Base-by-base conservation (phyloP, 495 filamentous ascomycete genomes). In the Lepraria neglecta region DNA sequence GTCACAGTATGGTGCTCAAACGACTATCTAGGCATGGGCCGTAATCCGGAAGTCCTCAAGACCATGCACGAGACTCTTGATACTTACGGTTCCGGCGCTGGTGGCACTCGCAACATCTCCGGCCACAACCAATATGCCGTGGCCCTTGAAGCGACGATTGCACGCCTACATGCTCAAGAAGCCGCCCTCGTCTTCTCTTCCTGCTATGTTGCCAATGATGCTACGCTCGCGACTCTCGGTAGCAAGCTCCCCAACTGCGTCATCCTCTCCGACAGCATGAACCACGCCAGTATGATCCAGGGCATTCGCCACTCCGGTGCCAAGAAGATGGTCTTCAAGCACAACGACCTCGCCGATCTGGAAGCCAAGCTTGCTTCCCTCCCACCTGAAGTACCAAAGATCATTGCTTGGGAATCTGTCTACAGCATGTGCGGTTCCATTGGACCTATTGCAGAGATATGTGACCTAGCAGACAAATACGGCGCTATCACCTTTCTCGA, bases 1-100 rank as follows among this genome's bases (percentile, higher is more conserved):
- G 94, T 98, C 56, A 96, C 92, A 4, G 92, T 97, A 42, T 98
- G 95, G 94, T 98, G 94, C 79, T 95, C 92, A 66, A 98, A 98
- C 69, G 94, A 98, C 74, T 98, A 98, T 71, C 80, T 98, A 11
- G 94, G 94, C 61, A 98, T 98, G 94, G 92, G 94, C 24, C 83
- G 91, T 60, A 97, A 97, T 72, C 82, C 81, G 3, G 78, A 90
- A 33, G 95, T 98, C 5, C 76, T 98, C 64, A 85, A 90, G 74
- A 76, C 84, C 2, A 98, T 97, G 94, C 95, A 98, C 70, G 80
- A 91, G 65, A 96, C 94, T 9, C 80, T 98, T 4, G 94, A 98
- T 64, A 89, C 83, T 67, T 97, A 98, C 69, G 94, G 94, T 45
- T 91, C 95, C 19, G 94, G 94, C 57, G 94, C 94, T 35, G 94